Percentiles rank a stretch among this genome's conserved stretches.
Conservation (phyloP, 2,329 filamentous ascomycete species). For the Calonectria montana region DNA sequence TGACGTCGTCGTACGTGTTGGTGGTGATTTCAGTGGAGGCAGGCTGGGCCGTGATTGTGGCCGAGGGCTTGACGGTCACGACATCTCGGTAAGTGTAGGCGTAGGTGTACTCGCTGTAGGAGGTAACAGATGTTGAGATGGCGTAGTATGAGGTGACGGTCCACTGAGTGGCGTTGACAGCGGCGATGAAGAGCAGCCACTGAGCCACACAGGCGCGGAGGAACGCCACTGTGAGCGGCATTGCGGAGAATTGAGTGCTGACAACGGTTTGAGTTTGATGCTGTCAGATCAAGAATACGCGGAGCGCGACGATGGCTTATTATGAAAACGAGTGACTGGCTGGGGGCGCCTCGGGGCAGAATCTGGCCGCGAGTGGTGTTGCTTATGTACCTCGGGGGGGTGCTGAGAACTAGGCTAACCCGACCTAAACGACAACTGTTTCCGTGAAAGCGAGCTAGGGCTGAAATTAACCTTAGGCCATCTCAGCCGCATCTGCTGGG, state of each 20-base stretch:
- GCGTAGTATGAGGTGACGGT: constrained; percentile 35
- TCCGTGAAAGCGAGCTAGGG: constrained; percentile 7
- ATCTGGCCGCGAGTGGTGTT: constrained; percentile 11
- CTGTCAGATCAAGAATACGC: not conserved
- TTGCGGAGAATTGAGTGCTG: not conserved
- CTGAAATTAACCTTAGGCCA: constrained; percentile 7
- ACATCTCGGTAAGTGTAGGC: constrained; percentile 17
- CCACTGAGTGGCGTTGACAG: constrained; percentile 17
- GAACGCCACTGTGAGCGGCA: not conserved
- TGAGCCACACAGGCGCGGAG: constrained; percentile 3
- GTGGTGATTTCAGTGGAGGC: constrained; percentile 16
- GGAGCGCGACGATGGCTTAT: not conserved
- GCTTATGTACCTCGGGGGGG: constrained; percentile 10
- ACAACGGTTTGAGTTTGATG: not conserved
- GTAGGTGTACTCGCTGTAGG: constrained; percentile 9
- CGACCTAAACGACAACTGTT: constrained; percentile 2
- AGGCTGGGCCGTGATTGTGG: constrained; percentile 14
- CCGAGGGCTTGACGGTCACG: constrained; percentile 24
- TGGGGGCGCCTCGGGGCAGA: not conserved
- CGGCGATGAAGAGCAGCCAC: constrained; percentile 9
- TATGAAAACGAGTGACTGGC: not conserved
- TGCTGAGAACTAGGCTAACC: not conserved
- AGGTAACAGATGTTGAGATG: constrained; percentile 17
- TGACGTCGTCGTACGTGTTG: constrained; percentile 28
- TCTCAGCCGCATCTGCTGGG: constrained; percentile 6